Evolutionary conservation across 805 yeast genomes (phyloP).

Genomic region (Kuraishia capsulata): DNA sequence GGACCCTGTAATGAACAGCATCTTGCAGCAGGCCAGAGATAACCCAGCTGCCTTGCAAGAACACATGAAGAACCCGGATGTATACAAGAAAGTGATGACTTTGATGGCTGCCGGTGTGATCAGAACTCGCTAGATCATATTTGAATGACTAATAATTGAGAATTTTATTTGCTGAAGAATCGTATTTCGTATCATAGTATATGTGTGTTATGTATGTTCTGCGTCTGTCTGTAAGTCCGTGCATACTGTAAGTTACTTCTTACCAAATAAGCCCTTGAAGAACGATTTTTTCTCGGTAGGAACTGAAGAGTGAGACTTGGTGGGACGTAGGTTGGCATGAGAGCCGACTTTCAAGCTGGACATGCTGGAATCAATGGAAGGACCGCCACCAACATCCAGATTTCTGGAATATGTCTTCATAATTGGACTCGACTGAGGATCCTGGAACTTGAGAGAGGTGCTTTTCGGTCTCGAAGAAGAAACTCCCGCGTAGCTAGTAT

Average conservation of each 20-base stretch:
- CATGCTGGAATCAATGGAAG: not conserved
- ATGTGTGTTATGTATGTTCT: not conserved
- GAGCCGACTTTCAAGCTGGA: not conserved
- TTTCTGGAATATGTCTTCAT: slow-evolving; percentile 5
- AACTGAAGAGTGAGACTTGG: not conserved
- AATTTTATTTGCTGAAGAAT: not conserved
- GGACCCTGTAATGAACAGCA: slow-evolving; percentile 95
- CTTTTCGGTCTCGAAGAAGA: not conserved
- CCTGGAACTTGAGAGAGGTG: slow-evolving; percentile 5
- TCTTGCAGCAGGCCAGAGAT: slow-evolving; percentile 85
- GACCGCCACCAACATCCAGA: not conserved
- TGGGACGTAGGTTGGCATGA: not conserved
- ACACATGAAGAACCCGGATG: slow-evolving; percentile 95
- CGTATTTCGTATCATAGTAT: not conserved
- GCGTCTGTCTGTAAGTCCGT: not conserved
- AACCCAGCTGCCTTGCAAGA: slow-evolving; percentile 96
- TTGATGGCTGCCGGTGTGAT: slow-evolving; percentile 96
- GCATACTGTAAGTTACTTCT: too few species aligned
- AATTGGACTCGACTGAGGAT: slow-evolving; percentile 7
- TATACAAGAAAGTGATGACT: slow-evolving; percentile 76
- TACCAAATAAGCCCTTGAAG: not conserved
- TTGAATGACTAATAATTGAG: too few species aligned
- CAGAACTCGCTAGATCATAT: slow-evolving; percentile 62
- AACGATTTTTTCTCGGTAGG: not conserved
- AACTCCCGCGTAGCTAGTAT: not conserved